Base-by-base conservation (phyloP, 495 filamentous ascomycete species). In the Podospora sp. region DNA sequence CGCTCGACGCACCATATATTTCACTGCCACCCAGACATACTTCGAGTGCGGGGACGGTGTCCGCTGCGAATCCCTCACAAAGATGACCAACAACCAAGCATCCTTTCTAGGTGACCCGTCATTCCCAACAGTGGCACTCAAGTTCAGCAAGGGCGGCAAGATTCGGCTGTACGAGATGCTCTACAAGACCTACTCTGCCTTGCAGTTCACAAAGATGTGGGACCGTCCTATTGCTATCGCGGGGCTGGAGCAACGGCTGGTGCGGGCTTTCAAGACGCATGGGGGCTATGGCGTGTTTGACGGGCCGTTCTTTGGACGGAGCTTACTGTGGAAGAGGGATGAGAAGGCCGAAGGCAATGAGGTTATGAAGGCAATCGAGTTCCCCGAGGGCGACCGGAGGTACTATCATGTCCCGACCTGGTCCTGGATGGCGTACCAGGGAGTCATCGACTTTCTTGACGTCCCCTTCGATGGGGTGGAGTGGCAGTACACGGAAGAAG, bases 41-140 rank as follows among this genome's bases (percentile, higher is more conserved):
- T 80, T 70, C 71, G 79, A 82, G 57, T 83, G 80, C 66, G 78
- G 78, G 0, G 62, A 65, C 16, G 78, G 77, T 0, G 71, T 78
- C 6, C 68, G 72, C 5, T 81, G 79, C 63, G 78, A 81, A 55
- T 76, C 75, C 0, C 22, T 76, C 11, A 63, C 74, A 1, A 53
- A n/a, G 24, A 46, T 76, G 33, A 55, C 67, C 14, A 80, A 79
- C 76, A 77, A 67, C 52, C 71, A 66, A 9, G 20, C 33, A 14
- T 22, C n/a, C 8, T 24, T 36, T 18, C 58, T 36, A 0, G 20
- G 53, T 20, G 24, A 26, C 26, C 21, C 9, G 11, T 6, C 63
- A 2, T 62, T 66, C 29, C 21, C 50, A 27, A 24, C 63, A 20
- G 27, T 25, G 4, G 21, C 55, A 20, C 24, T 56, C 21, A 6